Base-by-base conservation (phyloP, 192 early-diverging fungal species). In the Spizellomyces sp. region DNA sequence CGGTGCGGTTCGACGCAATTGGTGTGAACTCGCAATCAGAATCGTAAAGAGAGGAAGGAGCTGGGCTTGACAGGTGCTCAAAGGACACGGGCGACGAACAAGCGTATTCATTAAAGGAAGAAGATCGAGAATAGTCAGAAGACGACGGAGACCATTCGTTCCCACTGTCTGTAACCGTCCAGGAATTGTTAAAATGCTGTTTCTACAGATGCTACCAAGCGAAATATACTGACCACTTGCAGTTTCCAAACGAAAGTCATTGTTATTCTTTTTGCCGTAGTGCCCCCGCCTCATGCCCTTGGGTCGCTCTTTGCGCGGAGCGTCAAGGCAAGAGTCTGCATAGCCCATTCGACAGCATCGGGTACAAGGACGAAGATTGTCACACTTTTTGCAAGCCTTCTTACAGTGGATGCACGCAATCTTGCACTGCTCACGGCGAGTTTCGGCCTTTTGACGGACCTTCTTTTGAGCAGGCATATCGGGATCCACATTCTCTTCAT, bases 61-160 rank as follows among this genome's bases (percentile, higher is more conserved):
- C 17, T n/a, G 61, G 61, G 61, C 61, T 62, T n/a, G 61, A 42
- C 2, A n/a, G n/a, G 21, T 45, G 19, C 8, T 62, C 61, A 41
- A 62, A 62, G 14, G 61, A 45, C n/a, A 62, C 3, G 46, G 61
- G 61, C 21, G 61, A 62, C 6, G 61, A 62, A 45, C 61, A 45
- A 6, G 41, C 0, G 8, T 45, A 36, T 10, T n/a, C 61, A 45
- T 44, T 41, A 27, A 62, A 62, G n/a, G 52, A 55, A 19, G 52
- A 55, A 15, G 52, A 55, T 36, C 27, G 27, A 36, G 27, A 36
- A 36, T 36, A 54, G 0, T n/a, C 50, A 12, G 50, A 19, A n/a
- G 50, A 19, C 17, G 50, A 54, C 50, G 12, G 50, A n/a, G 50
- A 54, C 50, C 50, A 54, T 54, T 54, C 50, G 17, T 54, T 54